Percentiles rank a stretch among this genome's conserved stretches.
These are phyloP conservation scores for Alternaria arbusti DNA, from an alignment of 2,329 filamentous ascomycete species.

Conservation along the genomic window DNA sequence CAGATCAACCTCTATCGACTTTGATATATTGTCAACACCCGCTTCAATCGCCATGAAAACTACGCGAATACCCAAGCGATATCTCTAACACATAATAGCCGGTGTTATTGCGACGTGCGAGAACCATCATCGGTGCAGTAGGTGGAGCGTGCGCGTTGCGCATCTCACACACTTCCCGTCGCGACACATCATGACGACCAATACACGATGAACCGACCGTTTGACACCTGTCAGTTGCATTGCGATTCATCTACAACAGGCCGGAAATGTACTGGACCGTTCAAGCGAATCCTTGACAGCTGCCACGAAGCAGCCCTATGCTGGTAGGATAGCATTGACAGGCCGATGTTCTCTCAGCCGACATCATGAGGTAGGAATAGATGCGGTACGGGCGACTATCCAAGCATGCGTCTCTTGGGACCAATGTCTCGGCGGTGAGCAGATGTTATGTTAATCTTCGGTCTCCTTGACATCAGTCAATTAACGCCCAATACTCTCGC, in stretches of 20 bases:
- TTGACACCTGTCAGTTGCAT: conserved; percentile 30
- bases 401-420: conserved; percentile 20
- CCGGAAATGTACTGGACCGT: conserved; percentile 23
- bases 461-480: conserved; percentile 5
- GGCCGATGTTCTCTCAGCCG: conserved; percentile 10
- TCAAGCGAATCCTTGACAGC: conserved; percentile 27
- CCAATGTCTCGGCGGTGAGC: neutral
- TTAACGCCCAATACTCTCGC: neutral
- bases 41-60: neutral
- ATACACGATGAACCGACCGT: conserved; percentile 16
- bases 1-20: neutral
- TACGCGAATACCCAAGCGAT: neutral
- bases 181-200: conserved; percentile 30
- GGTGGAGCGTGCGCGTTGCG: conserved; percentile 39
- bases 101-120: conserved; percentile 24
- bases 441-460: conserved; percentile 28
- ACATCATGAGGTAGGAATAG: conserved; percentile 24
- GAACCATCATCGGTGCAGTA: conserved; percentile 12
- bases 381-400: conserved; percentile 29
- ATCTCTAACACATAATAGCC: neutral
- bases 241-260: conserved; percentile 14
- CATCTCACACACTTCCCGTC: conserved; percentile 38
- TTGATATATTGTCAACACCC: neutral
- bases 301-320: conserved; percentile 26
- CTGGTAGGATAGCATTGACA: conserved; percentile 40